Conservation (phyloP, 164 flowering plant species). For the Amborella trichopoda region DNA sequence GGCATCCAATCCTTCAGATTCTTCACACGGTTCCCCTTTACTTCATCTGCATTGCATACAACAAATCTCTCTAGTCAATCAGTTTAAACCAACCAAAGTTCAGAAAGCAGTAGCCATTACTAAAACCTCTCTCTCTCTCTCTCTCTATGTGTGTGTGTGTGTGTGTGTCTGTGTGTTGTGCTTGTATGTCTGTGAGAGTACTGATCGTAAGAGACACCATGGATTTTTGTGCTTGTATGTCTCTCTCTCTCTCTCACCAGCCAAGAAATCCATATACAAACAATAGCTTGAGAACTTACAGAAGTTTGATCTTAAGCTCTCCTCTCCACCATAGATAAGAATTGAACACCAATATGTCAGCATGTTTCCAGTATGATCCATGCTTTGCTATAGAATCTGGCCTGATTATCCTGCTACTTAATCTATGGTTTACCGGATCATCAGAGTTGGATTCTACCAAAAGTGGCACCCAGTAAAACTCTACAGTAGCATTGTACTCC, state of each 20-base stretch:
- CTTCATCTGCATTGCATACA: too few relatives aligned
- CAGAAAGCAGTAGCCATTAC: neutral
- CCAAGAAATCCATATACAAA: neutral
- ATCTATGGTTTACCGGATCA: slow-evolving; percentile 40
- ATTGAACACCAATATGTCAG: slow-evolving; percentile 66
- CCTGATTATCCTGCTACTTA: slow-evolving; percentile 42
- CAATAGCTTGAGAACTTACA: slow-evolving; percentile 26
- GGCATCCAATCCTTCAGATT: slow-evolving; percentile 29
- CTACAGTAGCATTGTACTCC: slow-evolving; percentile 78
- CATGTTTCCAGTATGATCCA: slow-evolving; percentile 56
- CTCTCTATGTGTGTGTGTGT: neutral
- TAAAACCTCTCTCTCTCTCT: too few relatives aligned
- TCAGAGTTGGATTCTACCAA: slow-evolving; percentile 87
- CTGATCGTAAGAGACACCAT: too few relatives aligned
- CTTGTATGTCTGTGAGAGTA: neutral
- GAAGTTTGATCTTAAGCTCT: slow-evolving; percentile 31
- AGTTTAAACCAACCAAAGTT: neutral
- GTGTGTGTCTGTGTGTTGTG: neutral
- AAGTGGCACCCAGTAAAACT: slow-evolving; percentile 84
- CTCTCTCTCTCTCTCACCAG: neutral
- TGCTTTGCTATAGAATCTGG: slow-evolving; percentile 52
- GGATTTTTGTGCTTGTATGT: neutral
- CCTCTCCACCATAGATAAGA: slow-evolving; percentile 80
- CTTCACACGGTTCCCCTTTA: slow-evolving; percentile 33
- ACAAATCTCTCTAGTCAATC: slow-evolving; percentile 47